These are phyloP conservation scores for Tagetes patula DNA, from an alignment of 129 eudicot species.

Conservation along the genomic window DNA sequence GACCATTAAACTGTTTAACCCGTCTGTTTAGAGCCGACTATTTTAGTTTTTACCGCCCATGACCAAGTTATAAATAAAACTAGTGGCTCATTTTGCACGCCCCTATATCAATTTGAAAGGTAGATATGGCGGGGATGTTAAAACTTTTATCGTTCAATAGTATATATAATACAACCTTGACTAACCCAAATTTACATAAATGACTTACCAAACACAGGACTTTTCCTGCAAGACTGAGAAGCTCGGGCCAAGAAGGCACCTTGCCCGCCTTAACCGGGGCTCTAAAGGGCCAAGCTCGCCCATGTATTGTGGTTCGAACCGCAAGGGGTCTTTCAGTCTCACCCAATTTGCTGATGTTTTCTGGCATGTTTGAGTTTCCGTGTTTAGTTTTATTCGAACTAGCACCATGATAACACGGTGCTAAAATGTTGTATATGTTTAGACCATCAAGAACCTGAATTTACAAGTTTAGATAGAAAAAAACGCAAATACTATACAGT, in stretches of 20 bases:
- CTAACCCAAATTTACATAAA: background rate
- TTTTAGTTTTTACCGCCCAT: background rate
- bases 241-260: constrained; percentile 95
- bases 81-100: too few relatives aligned
- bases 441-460: constrained; percentile 54
- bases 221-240: constrained; percentile 43
- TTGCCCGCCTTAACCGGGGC: constrained; percentile 89
- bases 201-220: constrained; percentile 84
- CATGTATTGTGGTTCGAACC: constrained; percentile 89
- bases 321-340: constrained; percentile 88
- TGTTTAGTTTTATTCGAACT: constrained; percentile 35
- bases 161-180: too few relatives aligned
- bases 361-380: constrained; percentile 49
- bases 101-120: too few relatives aligned
- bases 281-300: constrained; percentile 97
- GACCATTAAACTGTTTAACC: background rate
- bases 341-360: constrained; percentile 81
- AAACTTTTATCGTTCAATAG: too few relatives aligned
- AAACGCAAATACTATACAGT: background rate
- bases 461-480: constrained; percentile 1
- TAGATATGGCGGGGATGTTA: too few relatives aligned
- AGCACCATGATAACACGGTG: constrained; percentile 80
- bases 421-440: constrained; percentile 86
- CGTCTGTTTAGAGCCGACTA: too few relatives aligned
- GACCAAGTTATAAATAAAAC: too few relatives aligned